phyloP scores from a whole-genome alignment of 192 early-diverging fungal genomes.

The Chytriomyces sp. region DNA sequence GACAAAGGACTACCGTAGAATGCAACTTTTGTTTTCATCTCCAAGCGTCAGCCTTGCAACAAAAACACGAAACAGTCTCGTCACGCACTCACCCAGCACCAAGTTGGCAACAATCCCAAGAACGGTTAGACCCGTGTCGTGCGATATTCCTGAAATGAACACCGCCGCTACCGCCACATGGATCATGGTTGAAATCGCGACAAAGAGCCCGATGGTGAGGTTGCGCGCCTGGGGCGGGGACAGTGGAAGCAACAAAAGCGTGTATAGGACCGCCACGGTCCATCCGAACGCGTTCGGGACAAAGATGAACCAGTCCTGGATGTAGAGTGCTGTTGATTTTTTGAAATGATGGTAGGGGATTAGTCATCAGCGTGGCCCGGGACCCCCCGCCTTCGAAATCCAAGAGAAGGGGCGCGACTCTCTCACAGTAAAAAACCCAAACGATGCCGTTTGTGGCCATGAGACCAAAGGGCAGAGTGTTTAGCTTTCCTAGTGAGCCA shows the following conservation, averaged over 20 bases:
- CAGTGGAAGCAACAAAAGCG: slow-evolving; percentile 1
- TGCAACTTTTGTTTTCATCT: not conserved
- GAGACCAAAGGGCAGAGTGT: not conserved
- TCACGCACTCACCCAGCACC: not conserved
- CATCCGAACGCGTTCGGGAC: not conserved
- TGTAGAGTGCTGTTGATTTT: not conserved
- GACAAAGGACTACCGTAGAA: slow-evolving; percentile 2
- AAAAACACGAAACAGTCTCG: not conserved
- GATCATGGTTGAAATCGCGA: not conserved
- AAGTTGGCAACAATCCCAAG: not conserved
- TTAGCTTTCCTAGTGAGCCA: not conserved
- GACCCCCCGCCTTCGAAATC: not conserved
- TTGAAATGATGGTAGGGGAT: too few relatives aligned
- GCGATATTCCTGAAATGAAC: not conserved
- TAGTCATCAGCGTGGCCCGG: too few relatives aligned
- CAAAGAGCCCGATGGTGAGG: not conserved
- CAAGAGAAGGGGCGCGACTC: too few relatives aligned
- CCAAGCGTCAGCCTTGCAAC: not conserved
- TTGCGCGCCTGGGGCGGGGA: not conserved
- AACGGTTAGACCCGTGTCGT: not conserved
- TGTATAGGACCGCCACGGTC: not conserved
- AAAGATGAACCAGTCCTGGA: slow-evolving; percentile 5
- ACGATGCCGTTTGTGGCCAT: not conserved
- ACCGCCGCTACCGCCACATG: not conserved
- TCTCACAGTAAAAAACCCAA: not conserved